These are phyloP conservation scores for Vitis rotundifolia DNA, from an alignment of 164 flowering plant species.

Conservation along the genomic window DNA sequence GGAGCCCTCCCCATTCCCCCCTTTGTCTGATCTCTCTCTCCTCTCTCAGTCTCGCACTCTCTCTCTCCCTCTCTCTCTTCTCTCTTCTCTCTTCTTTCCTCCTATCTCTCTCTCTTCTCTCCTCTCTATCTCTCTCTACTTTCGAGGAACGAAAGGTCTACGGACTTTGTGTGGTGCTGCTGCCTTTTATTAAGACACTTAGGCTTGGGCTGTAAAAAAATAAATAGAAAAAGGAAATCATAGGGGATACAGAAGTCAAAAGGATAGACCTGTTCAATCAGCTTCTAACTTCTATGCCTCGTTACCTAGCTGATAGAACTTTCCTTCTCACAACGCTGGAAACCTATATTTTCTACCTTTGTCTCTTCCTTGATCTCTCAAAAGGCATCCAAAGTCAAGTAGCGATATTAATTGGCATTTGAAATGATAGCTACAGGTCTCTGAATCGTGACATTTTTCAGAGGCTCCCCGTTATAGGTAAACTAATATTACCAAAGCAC, in stretches of 20 bases:
- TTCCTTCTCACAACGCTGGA: background rate
- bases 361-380: background rate
- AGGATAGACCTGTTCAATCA: constrained; percentile 11
- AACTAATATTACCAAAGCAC: no score
- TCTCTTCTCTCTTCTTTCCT: background rate
- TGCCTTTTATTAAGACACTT: constrained; percentile 11
- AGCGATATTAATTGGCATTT: background rate
- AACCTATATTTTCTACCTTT: background rate
- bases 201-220: background rate
- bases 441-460: constrained; percentile 15
- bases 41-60: constrained; percentile 9
- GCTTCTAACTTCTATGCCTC: constrained; percentile 3
- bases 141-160: background rate
- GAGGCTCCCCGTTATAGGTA: constrained; percentile 5
- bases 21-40: constrained; percentile 17
- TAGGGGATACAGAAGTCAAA: constrained; percentile 14
- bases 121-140: constrained; percentile 1
- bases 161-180: background rate
- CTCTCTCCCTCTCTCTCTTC: constrained; percentile 21
- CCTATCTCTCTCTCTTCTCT: background rate
- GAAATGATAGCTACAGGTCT: constrained; percentile 14
- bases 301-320: constrained; percentile 8
- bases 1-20: constrained; percentile 61
- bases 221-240: background rate
- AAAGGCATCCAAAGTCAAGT: constrained; percentile 15